phyloP scores from a whole-genome alignment of 2,329 filamentous ascomycete species.

The Salinomyces thailandicus region DNA sequence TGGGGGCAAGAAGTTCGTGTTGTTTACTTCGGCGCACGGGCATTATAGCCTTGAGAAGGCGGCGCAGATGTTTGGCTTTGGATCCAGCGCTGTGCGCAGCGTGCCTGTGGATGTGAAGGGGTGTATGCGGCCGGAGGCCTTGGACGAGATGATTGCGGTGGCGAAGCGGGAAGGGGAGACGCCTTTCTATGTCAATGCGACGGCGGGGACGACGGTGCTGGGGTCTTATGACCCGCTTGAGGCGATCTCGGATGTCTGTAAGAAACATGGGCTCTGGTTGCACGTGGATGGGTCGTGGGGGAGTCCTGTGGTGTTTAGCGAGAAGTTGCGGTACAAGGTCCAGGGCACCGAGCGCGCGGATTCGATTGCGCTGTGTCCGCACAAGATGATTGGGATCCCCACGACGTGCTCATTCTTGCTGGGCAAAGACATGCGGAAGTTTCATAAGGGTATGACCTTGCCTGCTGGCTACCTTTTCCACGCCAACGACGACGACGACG shows the following conservation, averaged over 20 bases:
- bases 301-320: slow-evolving; percentile 67
- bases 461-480: slow-evolving; percentile 62
- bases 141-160: slow-evolving; percentile 52
- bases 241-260: slow-evolving; percentile 59
- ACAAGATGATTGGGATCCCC: slow-evolving; percentile 94
- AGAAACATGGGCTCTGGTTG: slow-evolving; percentile 68
- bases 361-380: slow-evolving; percentile 79
- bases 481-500: slow-evolving; percentile 15
- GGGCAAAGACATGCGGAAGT: slow-evolving; percentile 61
- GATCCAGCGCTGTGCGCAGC: slow-evolving; percentile 58
- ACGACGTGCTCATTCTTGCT: slow-evolving; percentile 86
- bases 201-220: slow-evolving; percentile 85
- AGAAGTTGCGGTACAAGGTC: slow-evolving; percentile 53
- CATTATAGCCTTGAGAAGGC: slow-evolving; percentile 95
- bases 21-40: slow-evolving; percentile 83
- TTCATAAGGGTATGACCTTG: slow-evolving; percentile 76
- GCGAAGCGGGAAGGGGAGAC: slow-evolving; percentile 60
- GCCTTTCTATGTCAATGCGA: slow-evolving; percentile 91
- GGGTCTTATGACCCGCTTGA: slow-evolving; percentile 78
- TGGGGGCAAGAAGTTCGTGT: slow-evolving; percentile 53
- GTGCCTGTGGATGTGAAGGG: slow-evolving; percentile 66
- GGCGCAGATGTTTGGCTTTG: slow-evolving; percentile 80
- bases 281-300: slow-evolving; percentile 93
- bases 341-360: slow-evolving; percentile 63
- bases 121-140: slow-evolving; percentile 55